phyloP scores from a whole-genome alignment of 805 yeast genomes.

The Ogataea pini region DNA sequence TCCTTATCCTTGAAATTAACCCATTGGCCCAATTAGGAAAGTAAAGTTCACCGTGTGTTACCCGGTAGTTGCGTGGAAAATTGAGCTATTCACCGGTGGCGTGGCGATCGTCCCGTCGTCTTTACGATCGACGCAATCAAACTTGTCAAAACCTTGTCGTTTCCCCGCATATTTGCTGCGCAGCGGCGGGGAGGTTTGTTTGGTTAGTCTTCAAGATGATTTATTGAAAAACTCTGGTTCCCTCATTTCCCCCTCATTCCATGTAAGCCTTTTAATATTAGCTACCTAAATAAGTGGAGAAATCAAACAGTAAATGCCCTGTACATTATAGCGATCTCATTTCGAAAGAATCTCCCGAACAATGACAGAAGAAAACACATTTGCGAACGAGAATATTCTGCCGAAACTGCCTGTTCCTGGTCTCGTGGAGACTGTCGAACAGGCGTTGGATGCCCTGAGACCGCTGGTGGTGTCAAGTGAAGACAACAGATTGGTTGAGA shows the following conservation, averaged over 20 bases:
- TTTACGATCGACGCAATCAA: too few species aligned
- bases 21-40: conserved; percentile 33
- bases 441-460: conserved; percentile 54
- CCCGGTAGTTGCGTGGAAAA: conserved; percentile 15
- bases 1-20: conserved; percentile 30
- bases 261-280: not conserved
- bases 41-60: conserved; percentile 20
- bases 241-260: not conserved
- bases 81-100: conserved; percentile 1
- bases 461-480: conserved; percentile 61
- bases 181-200: conserved; percentile 4
- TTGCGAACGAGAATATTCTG: conserved; percentile 42
- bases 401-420: conserved; percentile 68
- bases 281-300: not conserved
- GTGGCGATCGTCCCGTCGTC: not conserved
- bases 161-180: conserved; percentile 1
- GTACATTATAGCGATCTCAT: too few species aligned
- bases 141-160: not conserved
- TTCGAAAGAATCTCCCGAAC: not conserved
- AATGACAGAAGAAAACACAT: conserved; percentile 33
- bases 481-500: conserved; percentile 43
- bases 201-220: not conserved
- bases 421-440: conserved; percentile 49
- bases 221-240: not conserved
- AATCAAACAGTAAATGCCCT: too few species aligned